Conservation (phyloP, 129 eudicot species). For the Flaveria bidentis region DNA sequence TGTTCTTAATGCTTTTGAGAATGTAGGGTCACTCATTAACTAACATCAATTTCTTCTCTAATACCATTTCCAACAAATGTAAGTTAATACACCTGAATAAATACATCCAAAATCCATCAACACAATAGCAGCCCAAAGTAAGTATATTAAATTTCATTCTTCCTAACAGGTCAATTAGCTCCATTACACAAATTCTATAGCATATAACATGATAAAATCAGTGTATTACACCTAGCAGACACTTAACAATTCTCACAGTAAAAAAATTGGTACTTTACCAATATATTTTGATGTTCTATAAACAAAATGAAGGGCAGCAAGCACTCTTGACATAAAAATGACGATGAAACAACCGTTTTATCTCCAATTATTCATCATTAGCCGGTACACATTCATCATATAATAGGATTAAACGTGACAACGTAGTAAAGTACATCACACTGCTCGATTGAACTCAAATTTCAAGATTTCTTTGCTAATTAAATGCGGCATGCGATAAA, state of each 20-base stretch:
- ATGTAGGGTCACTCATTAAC: slow-evolving; percentile 8
- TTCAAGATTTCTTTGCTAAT: background rate
- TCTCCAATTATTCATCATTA: background rate
- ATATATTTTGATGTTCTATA: background rate
- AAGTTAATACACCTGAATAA: background rate
- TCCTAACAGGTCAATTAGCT: slow-evolving; percentile 2
- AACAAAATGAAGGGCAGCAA: background rate
- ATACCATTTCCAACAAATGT: slow-evolving; percentile 1
- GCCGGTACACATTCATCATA: slow-evolving; percentile 2
- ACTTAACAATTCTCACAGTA: background rate
- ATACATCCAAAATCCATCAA: background rate
- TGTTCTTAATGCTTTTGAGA: background rate
- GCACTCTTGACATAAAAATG: background rate
- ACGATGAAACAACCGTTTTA: background rate
- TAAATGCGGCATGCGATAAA: background rate
- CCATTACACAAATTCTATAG: background rate
- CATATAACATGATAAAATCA: background rate
- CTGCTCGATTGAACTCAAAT: slow-evolving; percentile 19
- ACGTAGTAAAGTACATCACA: slow-evolving; percentile 10
- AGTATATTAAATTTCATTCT: background rate
- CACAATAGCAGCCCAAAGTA: background rate
- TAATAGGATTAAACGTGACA: background rate
- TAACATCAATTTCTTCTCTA: background rate
- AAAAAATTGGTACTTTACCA: background rate
- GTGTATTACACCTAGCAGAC: background rate